These are phyloP conservation scores for Teunomyces cretensis DNA, from an alignment of 805 yeast genomes.

Conservation along the genomic window DNA sequence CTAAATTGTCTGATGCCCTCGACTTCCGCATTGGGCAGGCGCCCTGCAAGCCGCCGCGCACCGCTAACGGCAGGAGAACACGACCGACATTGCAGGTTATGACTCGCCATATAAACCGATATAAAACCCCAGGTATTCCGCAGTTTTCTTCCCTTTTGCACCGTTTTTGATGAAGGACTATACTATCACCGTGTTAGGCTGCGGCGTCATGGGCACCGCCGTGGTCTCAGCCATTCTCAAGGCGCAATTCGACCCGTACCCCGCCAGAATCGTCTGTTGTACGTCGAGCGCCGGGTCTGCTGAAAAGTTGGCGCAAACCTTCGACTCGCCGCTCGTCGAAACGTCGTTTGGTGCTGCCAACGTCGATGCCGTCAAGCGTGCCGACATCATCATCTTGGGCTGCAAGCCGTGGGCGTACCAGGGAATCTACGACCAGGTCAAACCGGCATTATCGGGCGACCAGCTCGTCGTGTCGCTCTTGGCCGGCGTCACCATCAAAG, in stretches of 20 bases:
- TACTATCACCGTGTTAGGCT: constrained; percentile 79
- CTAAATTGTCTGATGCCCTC: background rate
- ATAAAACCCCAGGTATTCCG: too few relatives aligned
- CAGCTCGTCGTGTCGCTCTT: constrained; percentile 72
- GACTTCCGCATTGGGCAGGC: background rate
- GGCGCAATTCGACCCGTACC: constrained; percentile 50
- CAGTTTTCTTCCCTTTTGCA: too few relatives aligned
- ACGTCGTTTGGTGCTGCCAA: constrained; percentile 48
- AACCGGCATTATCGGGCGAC: constrained; percentile 47
- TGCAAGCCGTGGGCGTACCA: constrained; percentile 85
- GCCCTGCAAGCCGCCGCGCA: background rate
- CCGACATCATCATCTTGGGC: constrained; percentile 77
- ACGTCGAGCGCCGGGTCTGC: constrained; percentile 55
- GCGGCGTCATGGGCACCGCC: constrained; percentile 97
- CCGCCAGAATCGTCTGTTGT: constrained; percentile 75
- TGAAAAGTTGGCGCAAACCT: constrained; percentile 46
- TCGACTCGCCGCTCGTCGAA: constrained; percentile 44
- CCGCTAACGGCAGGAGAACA: constrained; percentile 4
- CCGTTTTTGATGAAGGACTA: constrained; percentile 28
- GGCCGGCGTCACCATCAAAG: constrained; percentile 89
- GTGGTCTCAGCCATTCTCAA: constrained; percentile 76
- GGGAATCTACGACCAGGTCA: constrained; percentile 54
- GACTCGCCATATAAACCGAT: background rate
- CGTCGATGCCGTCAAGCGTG: constrained; percentile 54
- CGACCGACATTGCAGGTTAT: background rate